Conservation (phyloP, 352 stramenopile genomes). For the Globisporangium spiculum region DNA sequence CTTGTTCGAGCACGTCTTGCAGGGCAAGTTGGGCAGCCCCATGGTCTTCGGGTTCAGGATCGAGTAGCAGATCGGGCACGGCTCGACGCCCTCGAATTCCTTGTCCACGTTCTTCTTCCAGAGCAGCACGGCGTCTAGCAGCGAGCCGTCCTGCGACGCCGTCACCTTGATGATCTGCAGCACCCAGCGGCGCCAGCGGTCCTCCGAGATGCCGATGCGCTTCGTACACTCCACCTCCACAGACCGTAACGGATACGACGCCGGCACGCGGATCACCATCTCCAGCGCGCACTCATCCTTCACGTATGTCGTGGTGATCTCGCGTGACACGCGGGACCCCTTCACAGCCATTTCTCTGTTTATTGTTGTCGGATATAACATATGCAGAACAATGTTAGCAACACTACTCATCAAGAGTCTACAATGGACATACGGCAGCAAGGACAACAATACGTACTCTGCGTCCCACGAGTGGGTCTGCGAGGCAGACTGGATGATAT, state of each 20-base stretch:
- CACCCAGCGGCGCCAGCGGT: conserved; percentile 91
- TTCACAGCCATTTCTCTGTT: conserved; percentile 82
- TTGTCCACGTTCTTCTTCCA: conserved; percentile 93
- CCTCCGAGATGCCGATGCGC: conserved; percentile 88
- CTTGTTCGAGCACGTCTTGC: conserved; percentile 92
- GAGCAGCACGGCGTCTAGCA: conserved; percentile 89
- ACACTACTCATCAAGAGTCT: neutral
- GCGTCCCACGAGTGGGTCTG: conserved; percentile 58
- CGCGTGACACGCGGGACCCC: conserved; percentile 79
- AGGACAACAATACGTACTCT: conserved; percentile 32
- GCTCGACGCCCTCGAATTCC: conserved; percentile 91
- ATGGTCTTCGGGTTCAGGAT: conserved; percentile 91
- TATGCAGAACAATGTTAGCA: neutral
- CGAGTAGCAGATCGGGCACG: conserved; percentile 91
- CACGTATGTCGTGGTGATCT: conserved; percentile 91
- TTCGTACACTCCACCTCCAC: conserved; percentile 91
- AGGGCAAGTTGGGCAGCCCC: conserved; percentile 82
- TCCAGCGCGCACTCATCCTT: conserved; percentile 92
- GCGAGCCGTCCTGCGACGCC: conserved; percentile 83
- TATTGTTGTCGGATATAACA: neutral
- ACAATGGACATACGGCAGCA: conserved; percentile 2
- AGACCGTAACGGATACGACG: conserved; percentile 86
- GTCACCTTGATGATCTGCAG: conserved; percentile 92
- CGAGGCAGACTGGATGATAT: conserved; percentile 66
- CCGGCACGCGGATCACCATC: conserved; percentile 88